These are phyloP conservation scores for Hemileccinum impolitum DNA, from an alignment of 768 basidiomycete genomes.

Conservation along the genomic window DNA sequence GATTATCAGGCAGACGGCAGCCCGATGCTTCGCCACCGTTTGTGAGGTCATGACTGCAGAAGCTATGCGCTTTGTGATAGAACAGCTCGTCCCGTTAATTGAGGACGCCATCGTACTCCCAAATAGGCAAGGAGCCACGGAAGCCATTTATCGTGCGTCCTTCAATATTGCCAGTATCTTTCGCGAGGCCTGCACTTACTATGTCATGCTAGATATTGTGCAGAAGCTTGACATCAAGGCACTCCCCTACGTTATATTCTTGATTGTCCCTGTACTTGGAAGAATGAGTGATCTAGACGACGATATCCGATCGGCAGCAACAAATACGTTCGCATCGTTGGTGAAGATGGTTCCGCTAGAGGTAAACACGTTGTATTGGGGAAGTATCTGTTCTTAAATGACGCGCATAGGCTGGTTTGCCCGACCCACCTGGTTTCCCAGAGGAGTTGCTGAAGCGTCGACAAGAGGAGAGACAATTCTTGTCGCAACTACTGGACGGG, in stretches of 20 bases:
- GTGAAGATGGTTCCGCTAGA: slow-evolving; percentile 99
- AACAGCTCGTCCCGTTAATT: slow-evolving; percentile 75
- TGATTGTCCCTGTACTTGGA: slow-evolving; percentile 94
- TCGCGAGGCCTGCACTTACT: slow-evolving; percentile 8
- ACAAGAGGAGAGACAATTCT: slow-evolving; percentile 84
- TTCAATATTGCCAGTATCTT: neutral
- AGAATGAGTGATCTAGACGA: slow-evolving; percentile 96
- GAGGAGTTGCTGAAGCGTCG: slow-evolving; percentile 82
- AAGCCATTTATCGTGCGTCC: slow-evolving; percentile 87
- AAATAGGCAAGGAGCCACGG: slow-evolving; percentile 86
- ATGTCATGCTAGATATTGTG: slow-evolving; percentile 67
- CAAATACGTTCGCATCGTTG: slow-evolving; percentile 95
- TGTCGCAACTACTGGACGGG: slow-evolving; percentile 92
- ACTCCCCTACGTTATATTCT: slow-evolving; percentile 93
- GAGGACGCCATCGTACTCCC: slow-evolving; percentile 70
- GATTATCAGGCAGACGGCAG: slow-evolving; percentile 85
- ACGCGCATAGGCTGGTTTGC: slow-evolving; percentile 77
- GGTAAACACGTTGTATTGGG: slow-evolving; percentile 40
- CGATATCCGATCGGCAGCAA: slow-evolving; percentile 87
- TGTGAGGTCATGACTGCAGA: slow-evolving; percentile 83
- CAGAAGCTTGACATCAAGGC: slow-evolving; percentile 90
- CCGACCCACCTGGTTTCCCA: slow-evolving; percentile 92
- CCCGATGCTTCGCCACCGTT: slow-evolving; percentile 82
- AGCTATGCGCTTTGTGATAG: slow-evolving; percentile 89
- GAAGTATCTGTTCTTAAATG: neutral